Evolutionary conservation across 345 rosid species (phyloP).

Genomic region (Excoecaria cochinchinensis): DNA sequence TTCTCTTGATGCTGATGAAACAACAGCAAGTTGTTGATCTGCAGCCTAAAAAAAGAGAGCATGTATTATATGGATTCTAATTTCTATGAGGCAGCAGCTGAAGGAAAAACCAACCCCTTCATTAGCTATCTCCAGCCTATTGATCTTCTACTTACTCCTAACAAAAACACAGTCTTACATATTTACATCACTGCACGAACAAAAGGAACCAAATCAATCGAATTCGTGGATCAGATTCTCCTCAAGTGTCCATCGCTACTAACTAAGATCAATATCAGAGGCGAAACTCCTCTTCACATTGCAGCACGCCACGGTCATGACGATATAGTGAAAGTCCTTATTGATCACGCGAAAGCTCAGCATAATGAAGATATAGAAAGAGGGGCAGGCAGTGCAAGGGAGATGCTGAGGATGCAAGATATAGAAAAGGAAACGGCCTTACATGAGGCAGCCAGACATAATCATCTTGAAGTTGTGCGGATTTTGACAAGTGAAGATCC

Average conservation of each 20-base stretch:
- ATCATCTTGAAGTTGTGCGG: constrained; percentile 12
- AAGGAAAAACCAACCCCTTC: neutral
- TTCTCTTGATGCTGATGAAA: too few species aligned
- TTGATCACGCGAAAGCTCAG: neutral
- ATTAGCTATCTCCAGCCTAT: neutral
- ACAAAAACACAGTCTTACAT: neutral
- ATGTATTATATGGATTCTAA: neutral
- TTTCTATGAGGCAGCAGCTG: neutral
- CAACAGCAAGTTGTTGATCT: too few species aligned
- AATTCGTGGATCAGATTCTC: neutral
- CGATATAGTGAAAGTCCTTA: neutral
- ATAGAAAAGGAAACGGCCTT: constrained; percentile 11
- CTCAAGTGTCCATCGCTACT: neutral
- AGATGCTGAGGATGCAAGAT: constrained; percentile 3
- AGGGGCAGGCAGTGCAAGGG: neutral
- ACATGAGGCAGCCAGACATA: constrained; percentile 21
- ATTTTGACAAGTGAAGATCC: constrained; percentile 2
- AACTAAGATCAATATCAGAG: neutral
- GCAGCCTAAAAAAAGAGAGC: too few species aligned
- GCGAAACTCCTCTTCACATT: constrained; percentile 11
- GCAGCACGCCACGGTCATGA: constrained; percentile 12
- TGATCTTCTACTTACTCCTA: neutral
- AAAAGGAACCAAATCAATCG: neutral
- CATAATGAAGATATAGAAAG: neutral
- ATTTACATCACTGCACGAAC: neutral